Conservation (phyloP, 345 rosid species). For the Eutrema yunnanense region DNA sequence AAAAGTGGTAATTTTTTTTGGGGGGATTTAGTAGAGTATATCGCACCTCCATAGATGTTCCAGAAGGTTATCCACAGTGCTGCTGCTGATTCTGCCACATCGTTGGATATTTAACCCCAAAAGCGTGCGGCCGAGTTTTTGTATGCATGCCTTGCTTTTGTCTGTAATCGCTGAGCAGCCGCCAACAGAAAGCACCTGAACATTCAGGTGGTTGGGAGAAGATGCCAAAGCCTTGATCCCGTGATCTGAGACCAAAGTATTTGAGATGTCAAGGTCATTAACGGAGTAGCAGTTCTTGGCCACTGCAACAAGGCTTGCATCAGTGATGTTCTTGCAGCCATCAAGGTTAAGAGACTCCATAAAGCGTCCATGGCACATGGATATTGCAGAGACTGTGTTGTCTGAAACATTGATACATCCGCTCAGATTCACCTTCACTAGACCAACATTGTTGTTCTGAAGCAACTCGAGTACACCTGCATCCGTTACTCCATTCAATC, state of each 20-base stretch:
- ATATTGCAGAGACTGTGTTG: constrained; percentile 44
- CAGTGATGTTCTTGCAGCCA: constrained; percentile 73
- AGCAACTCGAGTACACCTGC: constrained; percentile 60
- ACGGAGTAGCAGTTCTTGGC: constrained; percentile 67
- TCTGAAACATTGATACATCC: constrained; percentile 72
- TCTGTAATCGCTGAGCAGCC: constrained; percentile 70
- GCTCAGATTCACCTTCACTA: constrained; percentile 65
- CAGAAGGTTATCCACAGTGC: constrained; percentile 46
- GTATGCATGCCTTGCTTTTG: constrained; percentile 51
- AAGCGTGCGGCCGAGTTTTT: constrained; percentile 61
- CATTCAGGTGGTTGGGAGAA: constrained; percentile 47
- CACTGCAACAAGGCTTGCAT: constrained; percentile 52
- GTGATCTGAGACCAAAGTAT: constrained; percentile 55
- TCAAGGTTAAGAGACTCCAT: constrained; percentile 74
- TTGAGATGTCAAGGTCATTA: constrained; percentile 69
- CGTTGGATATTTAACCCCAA: constrained; percentile 76
- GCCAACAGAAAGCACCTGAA: constrained; percentile 74
- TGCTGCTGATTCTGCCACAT: constrained; percentile 69
- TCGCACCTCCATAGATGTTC: constrained; percentile 85
- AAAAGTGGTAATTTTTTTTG: constrained; percentile 28
- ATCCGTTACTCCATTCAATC: constrained; percentile 66
- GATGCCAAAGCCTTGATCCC: constrained; percentile 58
- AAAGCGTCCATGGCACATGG: constrained; percentile 61
- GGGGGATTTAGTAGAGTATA: constrained; percentile 56
- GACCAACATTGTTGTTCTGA: constrained; percentile 51